Evolutionary conservation across 305 asterid genomes (phyloP).

Genomic region (Euphrasia arctica): DNA sequence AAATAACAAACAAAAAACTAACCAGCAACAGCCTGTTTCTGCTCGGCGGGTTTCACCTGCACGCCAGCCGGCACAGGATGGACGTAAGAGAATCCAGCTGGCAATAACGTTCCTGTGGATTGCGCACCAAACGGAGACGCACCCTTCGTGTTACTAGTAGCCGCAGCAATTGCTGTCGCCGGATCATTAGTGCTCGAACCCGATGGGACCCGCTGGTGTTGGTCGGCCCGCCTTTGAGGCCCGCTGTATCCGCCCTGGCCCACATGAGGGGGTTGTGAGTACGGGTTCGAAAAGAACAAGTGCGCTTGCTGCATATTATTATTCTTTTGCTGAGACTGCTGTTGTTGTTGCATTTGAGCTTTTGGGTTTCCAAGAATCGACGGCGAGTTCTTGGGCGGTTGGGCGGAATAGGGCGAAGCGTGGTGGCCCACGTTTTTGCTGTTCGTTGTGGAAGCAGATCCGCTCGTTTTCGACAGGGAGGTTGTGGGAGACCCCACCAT

Average conservation of each 20-base stretch:
- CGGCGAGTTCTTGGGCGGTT: constrained; percentile 59
- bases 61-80: constrained; percentile 68
- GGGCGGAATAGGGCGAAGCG: constrained; percentile 51
- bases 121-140: constrained; percentile 59
- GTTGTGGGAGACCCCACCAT: constrained; percentile 83
- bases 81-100: constrained; percentile 66
- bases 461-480: constrained; percentile 65
- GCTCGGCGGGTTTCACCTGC: constrained; percentile 78
- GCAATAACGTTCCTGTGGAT: constrained; percentile 50
- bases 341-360: constrained; percentile 54
- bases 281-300: constrained; percentile 59
- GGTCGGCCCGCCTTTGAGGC: constrained; percentile 60
- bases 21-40: constrained; percentile 78
- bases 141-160: constrained; percentile 59
- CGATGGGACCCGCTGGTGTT: constrained; percentile 44
- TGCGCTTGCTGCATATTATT: constrained; percentile 59
- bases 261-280: constrained; percentile 49
- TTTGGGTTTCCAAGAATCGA: constrained; percentile 79
- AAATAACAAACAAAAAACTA: constrained; percentile 24
- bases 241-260: constrained; percentile 53
- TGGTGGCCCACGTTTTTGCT: constrained; percentile 45
- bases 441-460: constrained; percentile 48
- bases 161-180: constrained; percentile 87
- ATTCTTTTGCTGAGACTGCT: constrained; percentile 41
- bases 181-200: constrained; percentile 70